Conservation (phyloP, 164 flowering plant species). For the Malania oleifera region DNA sequence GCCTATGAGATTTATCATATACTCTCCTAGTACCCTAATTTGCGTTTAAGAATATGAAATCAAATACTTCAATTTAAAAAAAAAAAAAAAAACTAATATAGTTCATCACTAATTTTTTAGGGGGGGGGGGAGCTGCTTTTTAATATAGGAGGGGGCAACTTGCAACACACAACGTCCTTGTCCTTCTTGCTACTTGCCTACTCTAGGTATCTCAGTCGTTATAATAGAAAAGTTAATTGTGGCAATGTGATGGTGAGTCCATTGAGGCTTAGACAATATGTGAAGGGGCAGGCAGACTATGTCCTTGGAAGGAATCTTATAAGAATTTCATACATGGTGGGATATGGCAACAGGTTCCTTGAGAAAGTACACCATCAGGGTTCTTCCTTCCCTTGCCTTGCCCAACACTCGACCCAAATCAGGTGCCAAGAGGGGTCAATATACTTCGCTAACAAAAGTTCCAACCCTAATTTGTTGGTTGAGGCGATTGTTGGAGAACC, state of each 20-base stretch:
- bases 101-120: too few relatives aligned
- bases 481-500: slow-evolving; percentile 51
- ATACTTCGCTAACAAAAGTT: neutral
- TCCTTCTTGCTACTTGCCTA: slow-evolving; percentile 28
- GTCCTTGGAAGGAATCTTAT: slow-evolving; percentile 36
- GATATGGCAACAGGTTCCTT: slow-evolving; percentile 31
- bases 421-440: slow-evolving; percentile 25
- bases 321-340: slow-evolving; percentile 48
- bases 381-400: slow-evolving; percentile 29
- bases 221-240: neutral
- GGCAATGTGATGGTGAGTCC: slow-evolving; percentile 7
- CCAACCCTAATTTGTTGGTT: slow-evolving; percentile 25
- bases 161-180: slow-evolving; percentile 34
- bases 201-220: slow-evolving; percentile 24
- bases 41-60: too few relatives aligned
- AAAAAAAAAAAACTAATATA: too few relatives aligned
- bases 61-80: too few relatives aligned
- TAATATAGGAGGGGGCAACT: slow-evolving; percentile 29
- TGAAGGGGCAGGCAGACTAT: slow-evolving; percentile 31
- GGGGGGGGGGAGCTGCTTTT: slow-evolving; percentile 32
- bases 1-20: slow-evolving; percentile 15
- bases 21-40: too few relatives aligned
- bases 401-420: slow-evolving; percentile 7
- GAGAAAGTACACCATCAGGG: slow-evolving; percentile 37
- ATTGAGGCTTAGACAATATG: neutral